Evolutionary conservation across 169 alveolate species (phyloP).

Genomic region (Plasmodium gallinaceum): DNA sequence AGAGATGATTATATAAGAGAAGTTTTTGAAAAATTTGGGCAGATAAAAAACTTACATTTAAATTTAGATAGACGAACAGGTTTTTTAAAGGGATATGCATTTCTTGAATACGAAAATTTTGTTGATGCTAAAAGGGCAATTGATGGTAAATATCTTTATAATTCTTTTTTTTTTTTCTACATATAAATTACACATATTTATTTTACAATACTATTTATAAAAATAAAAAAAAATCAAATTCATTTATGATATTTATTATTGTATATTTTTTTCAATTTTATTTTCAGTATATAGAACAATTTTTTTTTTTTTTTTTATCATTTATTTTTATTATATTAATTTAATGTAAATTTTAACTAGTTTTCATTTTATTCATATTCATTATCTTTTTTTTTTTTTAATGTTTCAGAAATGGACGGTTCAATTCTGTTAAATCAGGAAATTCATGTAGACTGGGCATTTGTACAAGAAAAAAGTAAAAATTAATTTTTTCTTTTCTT

Average conservation of each 20-base stretch:
- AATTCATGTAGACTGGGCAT: conserved; percentile 79
- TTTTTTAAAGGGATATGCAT: conserved; percentile 93
- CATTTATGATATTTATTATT: too few species aligned
- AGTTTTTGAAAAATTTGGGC: conserved; percentile 91
- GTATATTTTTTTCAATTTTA: conserved; percentile 1
- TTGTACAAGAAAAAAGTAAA: conserved; percentile 75
- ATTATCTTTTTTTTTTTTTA: conserved; percentile 24
- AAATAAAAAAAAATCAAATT: not conserved
- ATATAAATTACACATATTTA: not conserved
- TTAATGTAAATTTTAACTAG: not conserved
- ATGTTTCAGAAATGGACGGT: conserved; percentile 74
- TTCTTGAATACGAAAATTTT: conserved; percentile 88
- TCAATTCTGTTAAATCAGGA: conserved; percentile 57
- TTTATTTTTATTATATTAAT: not conserved
- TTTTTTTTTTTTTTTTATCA: not conserved
- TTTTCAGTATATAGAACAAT: conserved; percentile 16
- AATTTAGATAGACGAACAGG: conserved; percentile 96
- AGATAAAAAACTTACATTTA: conserved; percentile 91
- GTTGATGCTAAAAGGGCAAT: conserved; percentile 90
- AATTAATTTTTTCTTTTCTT: conserved; percentile 7
- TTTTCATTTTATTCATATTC: not conserved
- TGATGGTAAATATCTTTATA: conserved; percentile 70
- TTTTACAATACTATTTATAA: not conserved
- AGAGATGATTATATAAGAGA: conserved; percentile 94
- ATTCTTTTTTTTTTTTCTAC: not conserved